Evolutionary conservation across 768 basidiomycete genomes (phyloP), one percentile per base, ranked within the genome.

Genomic region (Albatrellus ellisii): DNA sequence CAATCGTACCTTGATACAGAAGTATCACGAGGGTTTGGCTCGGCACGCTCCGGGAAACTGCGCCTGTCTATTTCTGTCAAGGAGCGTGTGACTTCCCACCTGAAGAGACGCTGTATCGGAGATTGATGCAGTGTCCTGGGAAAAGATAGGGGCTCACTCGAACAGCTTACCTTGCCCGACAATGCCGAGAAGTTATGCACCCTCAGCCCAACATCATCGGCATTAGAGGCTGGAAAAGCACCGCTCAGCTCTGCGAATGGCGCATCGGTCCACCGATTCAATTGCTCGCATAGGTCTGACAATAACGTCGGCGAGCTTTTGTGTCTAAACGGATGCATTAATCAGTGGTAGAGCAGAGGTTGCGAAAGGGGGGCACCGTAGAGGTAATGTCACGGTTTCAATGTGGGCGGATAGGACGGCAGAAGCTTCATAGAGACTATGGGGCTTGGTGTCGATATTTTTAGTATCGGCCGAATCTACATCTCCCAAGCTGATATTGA

Each of bases 211-310:
- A 65, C 61, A 32, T 17, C 41, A 55, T 52, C 14, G 42, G 42
- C 29, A 39, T 55, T 52, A 15, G 54, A 40, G 41, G 71, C 52
- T 2, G 73, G 75, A 42, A 78, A 66, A 4, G 62, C 56, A 6
- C 83, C 83, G 39, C 60, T 59, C 11, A 87, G 65, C 37, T 73
- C 62, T 26, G 66, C 66, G 46, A 84, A 75, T 2, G 69, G 70
- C 32, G 69, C 67, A 26, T 63, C 59, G 22, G 67, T 71, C 17
- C 68, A 64, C 64, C 69, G 69, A 46, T 73, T 75, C 32, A 85
- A 59, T 32, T 68, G 66, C 3, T 61, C 54, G 18, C 61, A 65
- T 29, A 75, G 51, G 32, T 58, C 66, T 11, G 65, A 54, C 25
- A 86, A 57, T 10, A 69, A 52, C 7, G 43, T 40, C 21, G 58